These are phyloP conservation scores for Calonectria multiphialidica DNA, from an alignment of 2,329 filamentous ascomycete species.

Conservation along the genomic window DNA sequence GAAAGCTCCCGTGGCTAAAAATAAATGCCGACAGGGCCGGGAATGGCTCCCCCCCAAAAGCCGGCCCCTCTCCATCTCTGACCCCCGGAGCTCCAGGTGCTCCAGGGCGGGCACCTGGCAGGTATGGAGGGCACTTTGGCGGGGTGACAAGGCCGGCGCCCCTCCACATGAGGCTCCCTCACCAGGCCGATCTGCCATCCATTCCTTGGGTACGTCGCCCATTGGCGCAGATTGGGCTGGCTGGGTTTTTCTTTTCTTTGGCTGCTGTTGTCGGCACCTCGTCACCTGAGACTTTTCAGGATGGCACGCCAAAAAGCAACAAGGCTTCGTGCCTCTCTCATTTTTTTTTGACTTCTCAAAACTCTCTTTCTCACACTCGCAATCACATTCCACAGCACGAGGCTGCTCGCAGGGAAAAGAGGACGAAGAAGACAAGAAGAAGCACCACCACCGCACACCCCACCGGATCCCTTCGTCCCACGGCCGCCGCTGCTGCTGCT, in stretches of 20 bases:
- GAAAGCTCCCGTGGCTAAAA: background rate
- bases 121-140: constrained; percentile 7
- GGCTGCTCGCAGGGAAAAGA: background rate
- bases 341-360: background rate
- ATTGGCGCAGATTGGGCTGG: background rate
- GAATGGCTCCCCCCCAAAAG: background rate
- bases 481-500: background rate
- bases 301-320: constrained; percentile 1
- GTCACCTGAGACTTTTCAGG: constrained; percentile 12
- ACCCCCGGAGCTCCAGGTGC: background rate
- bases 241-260: background rate
- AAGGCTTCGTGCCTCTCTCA: background rate
- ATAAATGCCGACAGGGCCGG: background rate
- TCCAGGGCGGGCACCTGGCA: background rate
- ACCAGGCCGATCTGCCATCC: background rate
- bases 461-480: background rate
- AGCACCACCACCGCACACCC: too few species aligned
- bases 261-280: background rate
- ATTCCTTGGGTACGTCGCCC: constrained; percentile 9
- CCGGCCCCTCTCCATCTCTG: background rate
- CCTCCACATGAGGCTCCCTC: background rate
- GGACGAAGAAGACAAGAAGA: background rate
- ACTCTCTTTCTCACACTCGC: background rate
- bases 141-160: background rate
- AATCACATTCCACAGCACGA: constrained; percentile 1